phyloP scores from a whole-genome alignment of 352 stramenopile genomes.

The Phytophthora podocarpi region DNA sequence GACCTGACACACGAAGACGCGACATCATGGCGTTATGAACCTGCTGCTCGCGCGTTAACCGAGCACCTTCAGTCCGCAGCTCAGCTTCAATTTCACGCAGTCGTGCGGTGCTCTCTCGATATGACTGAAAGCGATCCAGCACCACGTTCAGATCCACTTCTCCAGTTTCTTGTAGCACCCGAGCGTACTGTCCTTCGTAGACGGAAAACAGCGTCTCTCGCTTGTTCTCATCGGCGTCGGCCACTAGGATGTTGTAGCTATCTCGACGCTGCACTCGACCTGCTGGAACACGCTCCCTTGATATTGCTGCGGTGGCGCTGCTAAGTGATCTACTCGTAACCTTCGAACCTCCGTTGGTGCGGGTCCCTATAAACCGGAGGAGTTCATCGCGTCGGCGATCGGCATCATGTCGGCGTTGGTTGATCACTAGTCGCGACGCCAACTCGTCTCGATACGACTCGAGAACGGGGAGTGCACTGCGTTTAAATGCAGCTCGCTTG shows the following conservation, averaged over 20 bases:
- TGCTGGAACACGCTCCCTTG: constrained; percentile 7
- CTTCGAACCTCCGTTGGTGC: constrained; percentile 8
- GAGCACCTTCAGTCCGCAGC: constrained; percentile 26
- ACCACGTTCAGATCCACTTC: constrained; percentile 58
- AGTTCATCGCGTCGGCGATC: constrained; percentile 57
- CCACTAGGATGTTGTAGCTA: constrained; percentile 35
- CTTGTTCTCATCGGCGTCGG: constrained; percentile 25
- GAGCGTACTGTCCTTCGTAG: constrained; percentile 66
- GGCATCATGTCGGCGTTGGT: constrained; percentile 43
- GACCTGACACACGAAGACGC: constrained; percentile 51
- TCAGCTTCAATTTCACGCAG: constrained; percentile 63
- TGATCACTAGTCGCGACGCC: constrained; percentile 46
- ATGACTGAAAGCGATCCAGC: constrained; percentile 53
- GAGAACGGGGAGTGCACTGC: constrained; percentile 41
- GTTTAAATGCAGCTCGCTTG: constrained; percentile 31
- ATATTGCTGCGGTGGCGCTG: constrained; percentile 15
- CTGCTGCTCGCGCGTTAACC: constrained; percentile 38
- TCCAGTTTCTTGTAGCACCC: constrained; percentile 50
- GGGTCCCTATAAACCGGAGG: constrained; percentile 49
- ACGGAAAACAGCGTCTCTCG: constrained; percentile 63
- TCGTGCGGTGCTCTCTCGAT: constrained; percentile 34
- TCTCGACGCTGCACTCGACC: constrained; percentile 27
- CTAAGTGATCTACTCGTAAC: constrained; percentile 7
- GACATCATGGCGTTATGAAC: constrained; percentile 35
- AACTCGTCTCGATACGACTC: constrained; percentile 58